Conservation (phyloP, 2,329 filamentous ascomycete species). For the Daldinia eschscholtzii region DNA sequence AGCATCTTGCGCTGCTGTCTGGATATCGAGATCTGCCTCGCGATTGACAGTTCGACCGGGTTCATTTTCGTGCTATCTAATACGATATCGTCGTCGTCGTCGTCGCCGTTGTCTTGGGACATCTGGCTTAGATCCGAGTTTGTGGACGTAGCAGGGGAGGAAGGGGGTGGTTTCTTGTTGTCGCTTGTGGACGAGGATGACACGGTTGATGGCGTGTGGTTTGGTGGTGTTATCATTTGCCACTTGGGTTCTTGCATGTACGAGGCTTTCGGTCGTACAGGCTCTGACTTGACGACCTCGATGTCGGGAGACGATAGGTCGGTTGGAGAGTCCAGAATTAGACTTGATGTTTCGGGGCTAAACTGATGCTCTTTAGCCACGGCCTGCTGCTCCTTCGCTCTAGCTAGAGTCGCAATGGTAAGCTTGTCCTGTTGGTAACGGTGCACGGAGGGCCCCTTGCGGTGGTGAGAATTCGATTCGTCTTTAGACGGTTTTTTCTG, state of each 20-base stretch:
- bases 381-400: constrained; percentile 39
- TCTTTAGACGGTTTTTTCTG: constrained; percentile 36
- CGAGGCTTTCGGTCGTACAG: constrained; percentile 51
- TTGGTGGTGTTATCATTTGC: constrained; percentile 61
- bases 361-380: constrained; percentile 47
- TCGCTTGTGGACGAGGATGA: constrained; percentile 47
- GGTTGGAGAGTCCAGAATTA: constrained; percentile 59
- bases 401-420: constrained; percentile 45
- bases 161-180: constrained; percentile 50
- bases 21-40: constrained; percentile 75
- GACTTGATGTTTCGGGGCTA: constrained; percentile 53
- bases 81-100: constrained; percentile 50
- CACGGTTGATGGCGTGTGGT: constrained; percentile 51
- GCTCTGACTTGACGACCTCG: constrained; percentile 48
- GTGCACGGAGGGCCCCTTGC: constrained; percentile 36
- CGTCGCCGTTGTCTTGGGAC: constrained; percentile 55
- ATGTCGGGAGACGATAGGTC: constrained; percentile 46
- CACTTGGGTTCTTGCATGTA: constrained; percentile 60
- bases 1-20: constrained; percentile 71
- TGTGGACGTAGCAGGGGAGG: constrained; percentile 52
- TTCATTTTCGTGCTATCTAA: constrained; percentile 54
- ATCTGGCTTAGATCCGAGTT: constrained; percentile 53
- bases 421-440: constrained; percentile 44
- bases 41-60: constrained; percentile 75
- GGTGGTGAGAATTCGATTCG: constrained; percentile 25